Conservation (phyloP, 306 rosid species). For the Cicer judaicum region DNA sequence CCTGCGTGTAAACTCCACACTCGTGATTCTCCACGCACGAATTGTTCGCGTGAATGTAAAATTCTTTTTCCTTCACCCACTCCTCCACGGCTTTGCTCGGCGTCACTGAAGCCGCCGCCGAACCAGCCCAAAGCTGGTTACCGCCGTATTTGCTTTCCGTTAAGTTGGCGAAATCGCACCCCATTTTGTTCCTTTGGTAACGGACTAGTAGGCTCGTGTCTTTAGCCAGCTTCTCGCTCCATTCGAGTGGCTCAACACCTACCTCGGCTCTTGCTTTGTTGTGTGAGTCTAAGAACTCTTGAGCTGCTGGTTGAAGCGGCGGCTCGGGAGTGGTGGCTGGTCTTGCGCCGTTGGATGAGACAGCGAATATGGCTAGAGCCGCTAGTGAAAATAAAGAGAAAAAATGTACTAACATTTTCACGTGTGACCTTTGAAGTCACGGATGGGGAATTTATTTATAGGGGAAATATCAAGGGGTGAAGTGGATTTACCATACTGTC, state of each 20-base stretch:
- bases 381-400: slow-evolving; percentile 22
- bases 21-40: slow-evolving; percentile 57
- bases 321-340: slow-evolving; percentile 32
- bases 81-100: slow-evolving; percentile 67
- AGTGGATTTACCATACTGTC: slow-evolving; percentile 21
- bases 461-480: neutral
- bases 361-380: slow-evolving; percentile 30
- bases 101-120: slow-evolving; percentile 35
- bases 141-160: slow-evolving; percentile 67
- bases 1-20: slow-evolving; percentile 86
- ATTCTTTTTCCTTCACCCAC: slow-evolving; percentile 80
- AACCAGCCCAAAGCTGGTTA: slow-evolving; percentile 72
- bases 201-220: slow-evolving; percentile 61
- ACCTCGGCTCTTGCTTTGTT: slow-evolving; percentile 80
- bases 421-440: slow-evolving; percentile 7
- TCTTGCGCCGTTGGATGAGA: slow-evolving; percentile 16
- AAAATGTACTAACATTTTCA: neutral
- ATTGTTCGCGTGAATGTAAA: slow-evolving; percentile 62
- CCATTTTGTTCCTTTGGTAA: slow-evolving; percentile 69
- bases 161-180: slow-evolving; percentile 71
- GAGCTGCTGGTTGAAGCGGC: slow-evolving; percentile 47
- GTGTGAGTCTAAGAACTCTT: slow-evolving; percentile 69
- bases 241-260: slow-evolving; percentile 64
- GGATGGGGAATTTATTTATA: slow-evolving; percentile 15
- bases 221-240: slow-evolving; percentile 72